Evolutionary conservation across 106 monocot genomes (phyloP).

Genomic region (Dactylorhiza incarnata): DNA sequence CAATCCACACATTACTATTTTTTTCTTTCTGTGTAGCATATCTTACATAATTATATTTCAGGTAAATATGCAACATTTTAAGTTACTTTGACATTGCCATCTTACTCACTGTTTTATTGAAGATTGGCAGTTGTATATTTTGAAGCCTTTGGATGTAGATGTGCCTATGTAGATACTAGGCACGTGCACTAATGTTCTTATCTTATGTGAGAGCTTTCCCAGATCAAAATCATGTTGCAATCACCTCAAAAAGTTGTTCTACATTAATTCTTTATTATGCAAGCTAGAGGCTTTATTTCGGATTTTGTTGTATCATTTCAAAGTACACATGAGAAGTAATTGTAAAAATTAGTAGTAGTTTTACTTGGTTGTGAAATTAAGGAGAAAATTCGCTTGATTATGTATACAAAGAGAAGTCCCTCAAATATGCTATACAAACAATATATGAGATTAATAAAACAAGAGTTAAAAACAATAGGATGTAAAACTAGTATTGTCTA

Average conservation of each 20-base stretch:
- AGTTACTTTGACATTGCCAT: not conserved
- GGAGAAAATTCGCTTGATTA: no score
- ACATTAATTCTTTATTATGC: not conserved
- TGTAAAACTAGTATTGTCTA: no score
- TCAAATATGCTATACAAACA: not conserved
- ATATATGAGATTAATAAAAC: not conserved
- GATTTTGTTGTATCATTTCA: not conserved
- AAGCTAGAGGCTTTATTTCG: not conserved
- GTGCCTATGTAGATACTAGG: not conserved
- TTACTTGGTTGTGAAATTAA: no score
- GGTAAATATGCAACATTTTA: not conserved
- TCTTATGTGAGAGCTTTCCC: constrained; percentile 2
- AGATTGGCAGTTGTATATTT: not conserved
- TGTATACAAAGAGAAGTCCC: not conserved
- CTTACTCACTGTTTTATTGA: not conserved
- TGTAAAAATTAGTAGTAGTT: no score
- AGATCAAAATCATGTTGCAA: not conserved
- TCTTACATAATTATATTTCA: not conserved
- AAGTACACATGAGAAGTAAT: not conserved
- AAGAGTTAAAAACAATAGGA: no score
- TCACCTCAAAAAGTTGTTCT: not conserved
- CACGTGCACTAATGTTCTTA: not conserved
- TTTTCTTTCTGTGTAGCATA: not conserved
- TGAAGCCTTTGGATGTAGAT: not conserved
- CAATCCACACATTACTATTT: not conserved